phyloP scores from a whole-genome alignment of 2,329 filamentous ascomycete species.

The Fusarium chuoi region DNA sequence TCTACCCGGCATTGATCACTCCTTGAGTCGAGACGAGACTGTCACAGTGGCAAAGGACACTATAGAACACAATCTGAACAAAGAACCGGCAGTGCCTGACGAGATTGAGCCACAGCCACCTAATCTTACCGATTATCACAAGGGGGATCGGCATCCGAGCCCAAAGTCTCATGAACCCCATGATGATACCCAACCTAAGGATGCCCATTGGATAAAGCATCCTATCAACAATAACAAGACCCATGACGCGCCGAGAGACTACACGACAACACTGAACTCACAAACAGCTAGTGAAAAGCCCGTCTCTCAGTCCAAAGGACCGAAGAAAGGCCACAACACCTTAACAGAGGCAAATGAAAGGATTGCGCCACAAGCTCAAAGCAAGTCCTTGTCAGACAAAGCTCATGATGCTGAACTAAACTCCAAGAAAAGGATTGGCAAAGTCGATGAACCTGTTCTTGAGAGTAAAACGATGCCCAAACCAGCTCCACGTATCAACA shows the following conservation, averaged over 20 bases:
- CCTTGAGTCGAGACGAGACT: slow-evolving; percentile 24
- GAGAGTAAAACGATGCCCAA: slow-evolving; percentile 16
- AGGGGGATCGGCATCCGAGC: slow-evolving; percentile 21
- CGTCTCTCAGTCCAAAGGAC: background rate
- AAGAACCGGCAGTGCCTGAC: slow-evolving; percentile 15
- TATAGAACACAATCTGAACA: slow-evolving; percentile 20
- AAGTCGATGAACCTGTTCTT: background rate
- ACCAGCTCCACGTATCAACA: background rate
- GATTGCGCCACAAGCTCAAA: background rate
- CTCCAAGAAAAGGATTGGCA: background rate
- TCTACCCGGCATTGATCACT: slow-evolving; percentile 12
- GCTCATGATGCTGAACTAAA: background rate
- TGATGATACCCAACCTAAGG: slow-evolving; percentile 28
- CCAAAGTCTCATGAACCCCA: slow-evolving; percentile 35
- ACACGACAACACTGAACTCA: background rate
- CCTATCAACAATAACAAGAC: slow-evolving; percentile 16
- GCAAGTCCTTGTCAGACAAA: background rate
- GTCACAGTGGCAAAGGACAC: slow-evolving; percentile 3
- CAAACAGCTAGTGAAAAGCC: background rate
- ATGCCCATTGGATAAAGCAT: slow-evolving; percentile 18
- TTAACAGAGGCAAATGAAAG: background rate
- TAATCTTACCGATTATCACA: slow-evolving; percentile 24
- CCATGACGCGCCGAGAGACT: background rate
- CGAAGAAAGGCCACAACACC: background rate
- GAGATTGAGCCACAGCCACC: slow-evolving; percentile 16